A percentile compares a stretch with the other conserved stretches of the same genome.
phyloP scores from a whole-genome alignment of 1,284 basidiomycete species.

The Sanghuangporus sanghuang region DNA sequence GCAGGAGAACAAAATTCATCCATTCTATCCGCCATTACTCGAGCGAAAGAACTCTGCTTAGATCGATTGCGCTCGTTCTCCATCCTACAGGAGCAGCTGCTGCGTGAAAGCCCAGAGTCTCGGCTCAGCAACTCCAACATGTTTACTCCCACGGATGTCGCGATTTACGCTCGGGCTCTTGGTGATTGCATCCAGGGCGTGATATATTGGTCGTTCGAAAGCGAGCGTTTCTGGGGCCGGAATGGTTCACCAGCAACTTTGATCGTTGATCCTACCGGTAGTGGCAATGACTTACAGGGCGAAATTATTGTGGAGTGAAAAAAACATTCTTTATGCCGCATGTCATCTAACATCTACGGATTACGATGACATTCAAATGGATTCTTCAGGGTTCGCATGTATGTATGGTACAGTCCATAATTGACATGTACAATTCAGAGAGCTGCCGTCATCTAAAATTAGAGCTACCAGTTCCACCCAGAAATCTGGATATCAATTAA shows the following conservation, averaged over 20 bases:
- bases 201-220: constrained; percentile 12
- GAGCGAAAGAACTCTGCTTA: not conserved
- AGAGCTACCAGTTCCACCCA: not conserved
- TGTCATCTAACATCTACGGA: not conserved
- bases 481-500: not conserved
- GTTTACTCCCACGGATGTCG: not conserved
- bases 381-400: not conserved
- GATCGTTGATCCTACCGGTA: not conserved
- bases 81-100: not conserved
- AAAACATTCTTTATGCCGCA: not conserved
- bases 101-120: not conserved
- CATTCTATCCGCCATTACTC: not conserved
- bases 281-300: not conserved
- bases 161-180: constrained; percentile 3
- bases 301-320: not conserved
- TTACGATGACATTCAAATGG: not conserved
- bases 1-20: not conserved
- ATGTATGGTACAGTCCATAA: not conserved
- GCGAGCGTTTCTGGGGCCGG: constrained; percentile 9
- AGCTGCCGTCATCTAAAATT: not conserved
- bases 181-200: constrained; percentile 10
- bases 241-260: constrained; percentile 1
- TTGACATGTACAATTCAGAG: not conserved
- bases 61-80: not conserved
- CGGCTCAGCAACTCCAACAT: not conserved